Base-by-base conservation (phyloP, 2,329 filamentous ascomycete species). In the Colletotrichum liaoningense region DNA sequence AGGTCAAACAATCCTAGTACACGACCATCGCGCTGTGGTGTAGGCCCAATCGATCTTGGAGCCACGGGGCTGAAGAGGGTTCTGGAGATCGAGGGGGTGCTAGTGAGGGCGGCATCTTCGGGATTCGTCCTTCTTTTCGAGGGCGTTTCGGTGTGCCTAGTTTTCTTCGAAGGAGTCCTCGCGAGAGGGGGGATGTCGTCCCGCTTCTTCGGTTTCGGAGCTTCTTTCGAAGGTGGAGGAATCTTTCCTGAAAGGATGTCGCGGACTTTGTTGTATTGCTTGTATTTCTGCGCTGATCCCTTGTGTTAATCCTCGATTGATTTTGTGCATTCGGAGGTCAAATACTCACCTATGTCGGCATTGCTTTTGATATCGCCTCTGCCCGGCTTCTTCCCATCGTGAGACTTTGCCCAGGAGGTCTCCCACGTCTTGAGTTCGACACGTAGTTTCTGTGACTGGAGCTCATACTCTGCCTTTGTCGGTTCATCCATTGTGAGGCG, bases 1-100 rank as follows among this genome's bases (percentile, higher is more conserved):
- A 93, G 83, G 79, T 96, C 94, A 79, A 97, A 97, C 22, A 97
- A 83, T 5, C 94, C 93, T 2, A 97, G 86, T 1, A 95, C 92
- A 24, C 90, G 90, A 33, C 94, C 94, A 80, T 96, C 93, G 74
- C 91, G 91, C 78, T 96, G 94, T 3, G 94, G 94, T 14, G 94
- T 97, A 1, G 94, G 94, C 2, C 93, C 93, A 74, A 97, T 89
- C 1, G 87, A 89, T 5, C 89, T 91, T 2, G 90, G 89, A 12
- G 87, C 85, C 0, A 83, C 83, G 1, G 91, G 89, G 69, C 89
- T 91, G 78, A 92, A 93, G 6, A 92, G 84, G 71, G 87, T 90
- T 35, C 90, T 86, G 49, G 87, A 85, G 56, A 87, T 84, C 1
- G 88, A 88, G 1, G 91, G 91, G 1, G 91, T 91, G 56, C 85